Evolutionary conservation across 208 protist species (phyloP).

Genomic region (Phytomonas francai): DNA sequence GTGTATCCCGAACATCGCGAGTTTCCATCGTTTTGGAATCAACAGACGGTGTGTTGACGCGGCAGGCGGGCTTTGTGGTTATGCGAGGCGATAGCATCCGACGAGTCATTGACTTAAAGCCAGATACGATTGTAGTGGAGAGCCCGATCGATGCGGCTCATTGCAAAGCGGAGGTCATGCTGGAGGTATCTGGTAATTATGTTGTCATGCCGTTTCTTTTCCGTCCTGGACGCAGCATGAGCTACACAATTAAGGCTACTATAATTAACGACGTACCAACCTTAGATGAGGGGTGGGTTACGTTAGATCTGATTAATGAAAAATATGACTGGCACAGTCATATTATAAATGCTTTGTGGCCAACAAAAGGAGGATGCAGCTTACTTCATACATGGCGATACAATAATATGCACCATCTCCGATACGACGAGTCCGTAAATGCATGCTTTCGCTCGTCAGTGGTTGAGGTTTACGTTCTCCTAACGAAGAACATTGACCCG

Average conservation of each 20-base stretch:
- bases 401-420: slow-evolving; percentile 62
- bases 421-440: slow-evolving; percentile 18
- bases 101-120: slow-evolving; percentile 34
- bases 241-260: slow-evolving; percentile 45
- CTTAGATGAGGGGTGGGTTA: slow-evolving; percentile 54
- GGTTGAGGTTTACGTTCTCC: slow-evolving; percentile 31
- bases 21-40: slow-evolving; percentile 39
- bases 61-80: slow-evolving; percentile 61
- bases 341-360: slow-evolving; percentile 43
- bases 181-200: slow-evolving; percentile 36
- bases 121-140: slow-evolving; percentile 42
- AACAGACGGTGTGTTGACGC: slow-evolving; percentile 13
- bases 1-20: slow-evolving; percentile 27
- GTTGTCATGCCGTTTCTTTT: slow-evolving; percentile 82
- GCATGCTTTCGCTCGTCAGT: slow-evolving; percentile 14
- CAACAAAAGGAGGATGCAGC: slow-evolving; percentile 33
- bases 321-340: slow-evolving; percentile 63
- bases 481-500: slow-evolving; percentile 53
- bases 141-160: slow-evolving; percentile 33
- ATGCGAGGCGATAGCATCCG: slow-evolving; percentile 53
- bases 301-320: slow-evolving; percentile 48
- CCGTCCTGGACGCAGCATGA: slow-evolving; percentile 40
- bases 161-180: slow-evolving; percentile 31
- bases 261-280: slow-evolving; percentile 25
- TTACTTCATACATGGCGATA: slow-evolving; percentile 49